phyloP scores from a whole-genome alignment of 345 rosid genomes.

The Pugionium cornutum region DNA sequence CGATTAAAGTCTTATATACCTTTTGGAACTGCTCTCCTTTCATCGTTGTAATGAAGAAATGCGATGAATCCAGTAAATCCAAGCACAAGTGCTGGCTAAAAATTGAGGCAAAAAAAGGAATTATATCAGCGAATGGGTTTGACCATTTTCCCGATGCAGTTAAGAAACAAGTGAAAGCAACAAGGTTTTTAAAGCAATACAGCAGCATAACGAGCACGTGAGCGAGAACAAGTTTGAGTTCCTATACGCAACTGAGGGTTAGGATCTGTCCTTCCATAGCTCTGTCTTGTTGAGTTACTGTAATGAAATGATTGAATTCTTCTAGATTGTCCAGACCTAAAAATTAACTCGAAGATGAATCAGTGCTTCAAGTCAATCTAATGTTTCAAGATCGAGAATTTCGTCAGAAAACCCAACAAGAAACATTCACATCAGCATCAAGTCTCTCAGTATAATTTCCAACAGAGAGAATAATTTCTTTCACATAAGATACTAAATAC shows the following conservation, averaged over 20 bases:
- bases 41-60: constrained; percentile 72
- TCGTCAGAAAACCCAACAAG: constrained; percentile 11
- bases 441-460: not conserved
- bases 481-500: not conserved
- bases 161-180: constrained; percentile 8
- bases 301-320: constrained; percentile 54
- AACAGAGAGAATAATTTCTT: too few species aligned
- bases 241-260: constrained; percentile 37
- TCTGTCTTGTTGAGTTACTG: constrained; percentile 49
- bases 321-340: constrained; percentile 51
- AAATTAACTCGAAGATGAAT: constrained; percentile 9
- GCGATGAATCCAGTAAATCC: constrained; percentile 63
- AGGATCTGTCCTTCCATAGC: constrained; percentile 29
- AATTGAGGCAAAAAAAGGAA: constrained; percentile 7
- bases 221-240: constrained; percentile 45
- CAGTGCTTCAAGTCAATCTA: constrained; percentile 3
- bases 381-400: not conserved
- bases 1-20: constrained; percentile 43
- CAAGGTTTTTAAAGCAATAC: constrained; percentile 45
- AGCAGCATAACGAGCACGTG: constrained; percentile 45
- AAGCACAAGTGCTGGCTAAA: constrained; percentile 65
- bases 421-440: constrained; percentile 7
- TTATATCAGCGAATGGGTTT: not conserved
- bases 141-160: not conserved
- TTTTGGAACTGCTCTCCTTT: constrained; percentile 65